Evolutionary conservation across 192 early-diverging fungal species (phyloP).

Genomic region (Paraglomus brasilianum): DNA sequence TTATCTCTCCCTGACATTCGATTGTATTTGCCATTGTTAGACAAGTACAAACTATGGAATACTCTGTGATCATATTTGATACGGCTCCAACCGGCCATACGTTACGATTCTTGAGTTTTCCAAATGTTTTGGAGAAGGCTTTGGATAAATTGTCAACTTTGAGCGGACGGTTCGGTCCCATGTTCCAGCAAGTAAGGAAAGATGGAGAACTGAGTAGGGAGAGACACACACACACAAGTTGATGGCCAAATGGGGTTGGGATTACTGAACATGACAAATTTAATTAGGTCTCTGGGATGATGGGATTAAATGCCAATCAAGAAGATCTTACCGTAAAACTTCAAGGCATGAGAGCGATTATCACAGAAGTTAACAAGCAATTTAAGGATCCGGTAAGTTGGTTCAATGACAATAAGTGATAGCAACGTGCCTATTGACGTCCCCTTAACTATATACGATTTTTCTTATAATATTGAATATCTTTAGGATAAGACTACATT

Average conservation of each 20-base stretch:
- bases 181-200: conserved; percentile 77
- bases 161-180: conserved; percentile 91
- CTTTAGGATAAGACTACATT: conserved; percentile 93
- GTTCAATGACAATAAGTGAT: background rate
- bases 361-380: conserved; percentile 98
- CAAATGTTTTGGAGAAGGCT: conserved; percentile 95
- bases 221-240: background rate
- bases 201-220: background rate
- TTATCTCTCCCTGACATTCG: background rate
- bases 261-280: background rate
- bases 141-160: conserved; percentile 93
- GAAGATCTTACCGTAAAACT: conserved; percentile 97
- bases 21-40: conserved; percentile 36
- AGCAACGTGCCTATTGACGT: conserved; percentile 6
- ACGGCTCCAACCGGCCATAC: conserved; percentile 99
- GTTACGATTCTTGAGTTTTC: conserved; percentile 98
- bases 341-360: conserved; percentile 92
- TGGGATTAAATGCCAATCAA: conserved; percentile 80
- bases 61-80: conserved; percentile 98
- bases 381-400: conserved; percentile 95
- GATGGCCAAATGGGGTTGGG: no score
- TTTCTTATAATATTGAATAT: background rate
- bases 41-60: conserved; percentile 99
- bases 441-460: background rate
- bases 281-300: conserved; percentile 77